Conservation (phyloP, 2,329 filamentous ascomycete genomes). For the Phialocephala subalpina region DNA sequence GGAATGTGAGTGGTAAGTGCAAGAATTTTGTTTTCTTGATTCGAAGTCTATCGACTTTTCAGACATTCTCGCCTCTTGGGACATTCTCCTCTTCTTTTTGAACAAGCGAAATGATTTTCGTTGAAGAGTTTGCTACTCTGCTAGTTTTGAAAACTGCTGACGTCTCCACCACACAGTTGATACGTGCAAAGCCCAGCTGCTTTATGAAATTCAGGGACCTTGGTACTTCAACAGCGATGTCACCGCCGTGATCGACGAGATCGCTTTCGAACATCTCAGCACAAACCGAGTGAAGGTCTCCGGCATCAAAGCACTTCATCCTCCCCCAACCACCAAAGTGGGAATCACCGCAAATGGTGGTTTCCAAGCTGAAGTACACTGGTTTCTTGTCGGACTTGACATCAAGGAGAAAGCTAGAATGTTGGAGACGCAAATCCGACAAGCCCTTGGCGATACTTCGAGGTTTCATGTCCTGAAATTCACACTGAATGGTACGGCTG, state of each 20-base stretch:
- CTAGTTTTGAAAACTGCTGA: background rate
- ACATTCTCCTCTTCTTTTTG: background rate
- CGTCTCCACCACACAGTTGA: slow-evolving; percentile 23
- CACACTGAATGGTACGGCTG: slow-evolving; percentile 47
- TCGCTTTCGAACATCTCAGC: slow-evolving; percentile 50
- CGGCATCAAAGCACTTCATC: slow-evolving; percentile 46
- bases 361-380: slow-evolving; percentile 55
- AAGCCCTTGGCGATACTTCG: slow-evolving; percentile 43
- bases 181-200: slow-evolving; percentile 47
- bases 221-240: slow-evolving; percentile 47
- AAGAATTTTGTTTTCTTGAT: background rate
- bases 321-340: slow-evolving; percentile 50
- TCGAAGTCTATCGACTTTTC: background rate
- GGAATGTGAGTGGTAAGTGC: slow-evolving; percentile 23
- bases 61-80: background rate
- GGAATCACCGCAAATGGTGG: slow-evolving; percentile 54
- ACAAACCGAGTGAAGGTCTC: slow-evolving; percentile 52
- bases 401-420: slow-evolving; percentile 52
- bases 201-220: slow-evolving; percentile 51
- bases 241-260: slow-evolving; percentile 49
- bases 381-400: slow-evolving; percentile 54
- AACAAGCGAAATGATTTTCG: background rate
- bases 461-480: slow-evolving; percentile 47
- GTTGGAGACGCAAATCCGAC: slow-evolving; percentile 51
- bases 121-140: background rate